Evolutionary conservation across 2,329 filamentous ascomycete species (phyloP).

Genomic region (Diplodia sapinea): DNA sequence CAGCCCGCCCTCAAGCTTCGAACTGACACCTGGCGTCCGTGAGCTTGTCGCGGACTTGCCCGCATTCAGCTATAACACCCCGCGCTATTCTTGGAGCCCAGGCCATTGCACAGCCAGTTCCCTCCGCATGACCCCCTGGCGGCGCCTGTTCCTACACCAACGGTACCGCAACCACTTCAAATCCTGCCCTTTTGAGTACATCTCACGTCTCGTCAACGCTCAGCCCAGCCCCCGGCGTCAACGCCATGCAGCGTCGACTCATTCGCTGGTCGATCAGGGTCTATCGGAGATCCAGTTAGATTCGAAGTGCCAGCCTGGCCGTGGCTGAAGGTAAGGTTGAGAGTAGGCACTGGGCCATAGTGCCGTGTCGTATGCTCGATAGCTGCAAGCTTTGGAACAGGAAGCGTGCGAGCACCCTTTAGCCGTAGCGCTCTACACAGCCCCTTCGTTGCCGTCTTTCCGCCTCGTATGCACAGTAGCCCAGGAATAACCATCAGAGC

Average conservation of each 20-base stretch:
- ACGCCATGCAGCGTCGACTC: constrained; percentile 1
- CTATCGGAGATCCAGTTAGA: constrained; percentile 24
- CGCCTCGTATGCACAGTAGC: neutral
- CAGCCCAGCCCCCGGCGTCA: constrained; percentile 3
- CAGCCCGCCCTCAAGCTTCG: constrained; percentile 9
- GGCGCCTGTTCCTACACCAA: constrained; percentile 20
- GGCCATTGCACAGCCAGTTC: neutral
- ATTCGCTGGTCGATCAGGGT: constrained; percentile 21
- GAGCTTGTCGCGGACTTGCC: neutral
- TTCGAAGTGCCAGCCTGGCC: neutral
- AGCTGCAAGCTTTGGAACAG: constrained; percentile 20
- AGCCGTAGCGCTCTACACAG: constrained; percentile 22
- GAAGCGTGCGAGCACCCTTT: constrained; percentile 14
- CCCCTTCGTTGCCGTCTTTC: constrained; percentile 14
- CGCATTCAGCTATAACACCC: constrained; percentile 9
- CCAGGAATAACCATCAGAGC: neutral
- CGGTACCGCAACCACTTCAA: constrained; percentile 4
- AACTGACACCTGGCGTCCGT: constrained; percentile 11
- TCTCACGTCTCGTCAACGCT: constrained; percentile 2
- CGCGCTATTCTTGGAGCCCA: constrained; percentile 18
- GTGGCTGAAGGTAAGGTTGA: neutral
- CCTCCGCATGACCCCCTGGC: constrained; percentile 9
- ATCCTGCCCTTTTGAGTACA: no score
- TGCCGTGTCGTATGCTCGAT: constrained; percentile 4
- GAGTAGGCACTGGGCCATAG: neutral